Conservation (phyloP, 805 yeast genomes). For the Ogataea nitratoaversa region DNA sequence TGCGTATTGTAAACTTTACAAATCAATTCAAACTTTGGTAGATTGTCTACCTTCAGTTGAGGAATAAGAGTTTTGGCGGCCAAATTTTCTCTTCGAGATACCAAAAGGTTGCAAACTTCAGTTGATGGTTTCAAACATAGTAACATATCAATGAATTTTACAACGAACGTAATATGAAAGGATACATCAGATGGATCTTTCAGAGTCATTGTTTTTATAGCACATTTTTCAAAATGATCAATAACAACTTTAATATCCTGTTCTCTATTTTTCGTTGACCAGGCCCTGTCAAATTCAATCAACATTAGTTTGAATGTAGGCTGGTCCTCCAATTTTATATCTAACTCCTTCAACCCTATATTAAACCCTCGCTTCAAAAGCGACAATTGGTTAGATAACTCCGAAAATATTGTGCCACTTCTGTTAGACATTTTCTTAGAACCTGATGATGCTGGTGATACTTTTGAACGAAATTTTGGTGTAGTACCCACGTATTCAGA, state of each 20-base stretch:
- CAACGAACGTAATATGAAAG: conserved; percentile 10
- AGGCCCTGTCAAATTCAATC: conserved; percentile 5
- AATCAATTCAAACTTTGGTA: conserved; percentile 14
- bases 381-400: conserved; percentile 8
- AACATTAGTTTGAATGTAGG: conserved; percentile 14
- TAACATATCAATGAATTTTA: conserved; percentile 15
- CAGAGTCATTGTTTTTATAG: conserved; percentile 10
- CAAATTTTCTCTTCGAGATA: conserved; percentile 4
- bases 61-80: conserved; percentile 12
- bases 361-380: conserved; percentile 9
- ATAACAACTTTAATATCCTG: conserved; percentile 7
- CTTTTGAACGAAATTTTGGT: conserved; percentile 10
- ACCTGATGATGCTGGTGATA: conserved; percentile 6
- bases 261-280: conserved; percentile 1
- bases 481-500: conserved; percentile 12
- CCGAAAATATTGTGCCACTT: conserved; percentile 9
- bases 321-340: conserved; percentile 4
- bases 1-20: conserved; percentile 12
- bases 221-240: conserved; percentile 8
- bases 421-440: conserved; percentile 3
- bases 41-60: conserved; percentile 6
- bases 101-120: conserved; percentile 5
- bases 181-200: conserved; percentile 11
- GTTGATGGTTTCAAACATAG: conserved; percentile 4
- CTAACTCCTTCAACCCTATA: conserved; percentile 5